Evolutionary conservation across 108 stramenopile species (phyloP).

Genomic region (Discostella stelligeroides): DNA sequence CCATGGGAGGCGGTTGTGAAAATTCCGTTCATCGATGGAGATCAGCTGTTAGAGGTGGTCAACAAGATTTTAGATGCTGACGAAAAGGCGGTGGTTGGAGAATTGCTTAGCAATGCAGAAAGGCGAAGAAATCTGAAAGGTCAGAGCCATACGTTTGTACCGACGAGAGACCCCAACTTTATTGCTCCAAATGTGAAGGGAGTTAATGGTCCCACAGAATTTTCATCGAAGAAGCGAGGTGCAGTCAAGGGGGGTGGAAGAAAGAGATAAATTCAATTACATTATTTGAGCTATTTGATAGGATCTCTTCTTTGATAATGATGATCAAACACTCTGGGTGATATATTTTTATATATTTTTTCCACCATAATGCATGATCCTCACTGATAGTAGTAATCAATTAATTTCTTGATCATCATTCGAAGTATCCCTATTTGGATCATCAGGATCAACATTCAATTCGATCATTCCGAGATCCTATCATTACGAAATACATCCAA

Average conservation of each 20-base stretch:
- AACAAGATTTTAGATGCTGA: conserved; percentile 66
- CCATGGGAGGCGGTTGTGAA: conserved; percentile 97
- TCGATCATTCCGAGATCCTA: conserved; percentile 16
- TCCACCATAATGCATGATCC: background rate
- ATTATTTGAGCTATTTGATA: too few relatives aligned
- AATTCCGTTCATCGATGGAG: conserved; percentile 96
- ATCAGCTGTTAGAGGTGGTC: conserved; percentile 77
- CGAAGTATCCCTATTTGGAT: conserved; percentile 18
- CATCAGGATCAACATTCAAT: conserved; percentile 22
- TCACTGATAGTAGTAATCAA: background rate
- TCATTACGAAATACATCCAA: background rate
- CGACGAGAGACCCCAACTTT: conserved; percentile 33
- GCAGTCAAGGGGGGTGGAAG: conserved; percentile 3
- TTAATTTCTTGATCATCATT: conserved; percentile 21
- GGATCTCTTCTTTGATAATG: background rate
- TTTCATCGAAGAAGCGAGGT: conserved; percentile 2
- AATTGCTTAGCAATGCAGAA: conserved; percentile 70
- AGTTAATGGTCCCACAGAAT: conserved; percentile 13
- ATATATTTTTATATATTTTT: background rate
- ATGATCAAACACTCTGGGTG: too few relatives aligned
- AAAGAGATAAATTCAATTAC: background rate
- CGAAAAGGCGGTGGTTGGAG: conserved; percentile 29
- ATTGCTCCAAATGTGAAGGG: background rate
- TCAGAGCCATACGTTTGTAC: conserved; percentile 57
- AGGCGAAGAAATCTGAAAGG: conserved; percentile 73